Conservation (phyloP, 2,329 filamentous ascomycete species). For the Neophaeococcomyces aloes region DNA sequence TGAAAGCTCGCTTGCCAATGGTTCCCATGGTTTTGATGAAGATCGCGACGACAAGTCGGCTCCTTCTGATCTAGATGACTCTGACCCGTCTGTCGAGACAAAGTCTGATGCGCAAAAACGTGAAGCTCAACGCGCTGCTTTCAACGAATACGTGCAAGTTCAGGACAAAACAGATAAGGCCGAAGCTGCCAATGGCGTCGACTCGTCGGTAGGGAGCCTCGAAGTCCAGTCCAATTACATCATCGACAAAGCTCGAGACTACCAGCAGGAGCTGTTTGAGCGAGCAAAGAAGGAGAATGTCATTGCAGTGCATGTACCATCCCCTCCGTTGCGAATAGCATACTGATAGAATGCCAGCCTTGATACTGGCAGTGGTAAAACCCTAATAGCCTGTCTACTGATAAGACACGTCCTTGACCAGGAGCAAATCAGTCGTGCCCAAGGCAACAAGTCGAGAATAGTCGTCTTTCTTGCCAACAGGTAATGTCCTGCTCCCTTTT, state of each 20-base stretch:
- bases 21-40: neutral
- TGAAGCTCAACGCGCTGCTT: conserved; percentile 12
- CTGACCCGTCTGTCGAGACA: neutral
- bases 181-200: conserved; percentile 1
- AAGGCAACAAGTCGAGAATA: conserved; percentile 51
- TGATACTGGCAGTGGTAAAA: conserved; percentile 73
- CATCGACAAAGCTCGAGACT: conserved; percentile 72
- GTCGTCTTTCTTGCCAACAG: conserved; percentile 65
- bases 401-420: conserved; percentile 64
- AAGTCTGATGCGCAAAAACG: neutral
- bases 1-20: neutral
- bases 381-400: conserved; percentile 82
- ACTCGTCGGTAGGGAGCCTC: conserved; percentile 26
- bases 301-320: conserved; percentile 66
- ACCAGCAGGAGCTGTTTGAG: conserved; percentile 86
- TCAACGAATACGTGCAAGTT: conserved; percentile 12
- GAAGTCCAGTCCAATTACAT: conserved; percentile 47
- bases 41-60: conserved; percentile 1
- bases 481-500: neutral
- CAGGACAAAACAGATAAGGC: conserved; percentile 4
- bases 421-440: conserved; percentile 60
- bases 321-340: neutral
- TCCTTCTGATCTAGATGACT: neutral
- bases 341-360: conserved; percentile 2
- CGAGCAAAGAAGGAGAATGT: conserved; percentile 73